These are phyloP conservation scores for Rosa rugosa DNA, from an alignment of 306 rosid species.

Conservation along the genomic window DNA sequence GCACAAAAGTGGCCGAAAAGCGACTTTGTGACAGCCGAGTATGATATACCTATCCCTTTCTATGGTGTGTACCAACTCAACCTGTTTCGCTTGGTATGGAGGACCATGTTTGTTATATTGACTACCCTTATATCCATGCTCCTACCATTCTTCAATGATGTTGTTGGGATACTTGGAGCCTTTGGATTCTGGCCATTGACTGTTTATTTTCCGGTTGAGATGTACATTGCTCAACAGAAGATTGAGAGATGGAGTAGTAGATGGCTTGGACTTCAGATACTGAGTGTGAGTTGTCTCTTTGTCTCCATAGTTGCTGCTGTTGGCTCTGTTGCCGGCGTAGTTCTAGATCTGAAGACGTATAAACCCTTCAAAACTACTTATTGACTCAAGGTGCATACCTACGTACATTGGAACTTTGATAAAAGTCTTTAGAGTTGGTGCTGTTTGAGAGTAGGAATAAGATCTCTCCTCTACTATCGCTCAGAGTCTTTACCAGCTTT, in stretches of 20 bases:
- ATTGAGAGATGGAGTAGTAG: slow-evolving; percentile 46
- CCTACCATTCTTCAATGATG: slow-evolving; percentile 77
- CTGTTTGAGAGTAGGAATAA: background rate
- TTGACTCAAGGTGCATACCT: background rate
- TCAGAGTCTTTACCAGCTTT: background rate
- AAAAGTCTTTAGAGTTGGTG: background rate
- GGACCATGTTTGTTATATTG: slow-evolving; percentile 53
- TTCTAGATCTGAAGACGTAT: slow-evolving; percentile 68
- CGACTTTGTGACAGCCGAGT: slow-evolving; percentile 46
- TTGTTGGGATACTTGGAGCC: slow-evolving; percentile 79
- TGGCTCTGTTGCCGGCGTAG: slow-evolving; percentile 69
- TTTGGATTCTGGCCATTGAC: slow-evolving; percentile 82
- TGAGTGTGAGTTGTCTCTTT: slow-evolving; percentile 48
- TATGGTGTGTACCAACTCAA: slow-evolving; percentile 50
- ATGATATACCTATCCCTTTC: slow-evolving; percentile 54
- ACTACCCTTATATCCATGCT: slow-evolving; percentile 70
- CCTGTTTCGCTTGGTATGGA: slow-evolving; percentile 60
- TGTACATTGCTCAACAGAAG: slow-evolving; percentile 66
- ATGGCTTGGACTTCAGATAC: slow-evolving; percentile 62
- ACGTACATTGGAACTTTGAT: background rate
- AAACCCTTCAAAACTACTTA: slow-evolving; percentile 62
- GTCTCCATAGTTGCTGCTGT: slow-evolving; percentile 58
- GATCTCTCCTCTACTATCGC: background rate
- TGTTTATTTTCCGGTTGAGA: slow-evolving; percentile 68
- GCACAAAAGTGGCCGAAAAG: slow-evolving; percentile 49